Evolutionary conservation across 306 rosid genomes (phyloP).

Genomic region (Castanospermum australe): DNA sequence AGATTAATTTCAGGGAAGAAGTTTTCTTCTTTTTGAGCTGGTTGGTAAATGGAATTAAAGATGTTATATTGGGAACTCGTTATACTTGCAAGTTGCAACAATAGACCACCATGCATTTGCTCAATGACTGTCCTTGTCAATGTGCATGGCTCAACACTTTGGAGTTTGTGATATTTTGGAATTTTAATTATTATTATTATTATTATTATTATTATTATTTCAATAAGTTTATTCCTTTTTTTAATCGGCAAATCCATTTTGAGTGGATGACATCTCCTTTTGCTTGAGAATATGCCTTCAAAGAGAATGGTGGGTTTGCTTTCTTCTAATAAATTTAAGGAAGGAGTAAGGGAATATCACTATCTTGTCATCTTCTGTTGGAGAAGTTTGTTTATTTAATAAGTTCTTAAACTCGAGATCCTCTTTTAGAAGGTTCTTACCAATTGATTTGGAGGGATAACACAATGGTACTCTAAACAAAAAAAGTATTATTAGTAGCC

Average conservation of each 20-base stretch:
- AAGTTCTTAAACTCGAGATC: conserved; percentile 36
- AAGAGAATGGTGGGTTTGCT: conserved; percentile 43
- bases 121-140: conserved; percentile 34
- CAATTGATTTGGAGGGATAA: conserved; percentile 45
- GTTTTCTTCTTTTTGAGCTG: conserved; percentile 14
- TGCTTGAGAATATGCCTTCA: conserved; percentile 48
- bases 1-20: conserved; percentile 15
- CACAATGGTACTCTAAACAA: conserved; percentile 34
- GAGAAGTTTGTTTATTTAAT: conserved; percentile 42
- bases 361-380: conserved; percentile 51
- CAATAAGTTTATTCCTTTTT: conserved; percentile 41
- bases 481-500: conserved; percentile 32
- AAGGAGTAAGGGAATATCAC: conserved; percentile 54
- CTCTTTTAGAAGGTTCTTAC: conserved; percentile 57
- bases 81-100: conserved; percentile 17
- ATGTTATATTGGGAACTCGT: conserved; percentile 14
- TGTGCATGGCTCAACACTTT: conserved; percentile 56
- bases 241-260: conserved; percentile 21
- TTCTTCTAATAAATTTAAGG: conserved; percentile 36
- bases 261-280: conserved; percentile 40
- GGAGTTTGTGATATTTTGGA: conserved; percentile 23
- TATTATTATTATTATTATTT: no score
- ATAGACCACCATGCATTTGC: conserved; percentile 20
- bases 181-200: no score
- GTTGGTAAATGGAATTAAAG: conserved; percentile 4